Base-by-base conservation (phyloP, 495 filamentous ascomycete genomes). In the Podospora sp. region DNA sequence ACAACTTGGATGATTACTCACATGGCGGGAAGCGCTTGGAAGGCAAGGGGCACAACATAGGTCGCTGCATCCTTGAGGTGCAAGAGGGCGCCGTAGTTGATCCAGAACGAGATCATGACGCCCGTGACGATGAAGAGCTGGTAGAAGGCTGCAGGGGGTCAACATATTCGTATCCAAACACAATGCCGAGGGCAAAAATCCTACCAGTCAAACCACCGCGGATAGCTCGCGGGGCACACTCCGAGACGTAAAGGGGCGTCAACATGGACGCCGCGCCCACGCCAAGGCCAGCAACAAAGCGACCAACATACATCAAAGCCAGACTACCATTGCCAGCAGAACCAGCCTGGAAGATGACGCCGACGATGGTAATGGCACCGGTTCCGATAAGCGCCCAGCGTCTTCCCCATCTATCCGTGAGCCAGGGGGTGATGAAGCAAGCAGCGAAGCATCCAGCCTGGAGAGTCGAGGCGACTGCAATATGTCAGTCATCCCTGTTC, bases 141-240 rank as follows among this genome's bases (percentile, higher is more conserved):
- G 71, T 91, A 91, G 63, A 91, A 80, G 58, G 59, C 59, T 61
- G 59, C n/a, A 21, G 14, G 14, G 1, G 16, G 35, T 61, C 21
- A 61, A 33, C 22, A 18, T n/a, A 11, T 9, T 16, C 12, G 12
- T 0, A 14, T 18, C 6, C 9, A 2, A 1, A 2, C 0, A 12
- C 12, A 20, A 4, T 1, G 1, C 8, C 11, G 4, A 33, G 29
- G 4, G 5, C 2, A 40, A 24, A 49, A 8, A 26, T 6, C n/a
- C 0, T 49, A 61, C 88, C 88, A 27, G 88, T 91, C 40, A 92
- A 77, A 21, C 85, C 85, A 29, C 90, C 89, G 55, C 90, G 89
- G 69, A 91, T 91, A 40, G 87, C 88, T 53, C 89, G 81, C 4
- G 90, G 90, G 12, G 90, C 88, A 62, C 90, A 91, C 69, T 92